phyloP scores from a whole-genome alignment of 148 eudicot genomes.

The Cornus suecica region DNA sequence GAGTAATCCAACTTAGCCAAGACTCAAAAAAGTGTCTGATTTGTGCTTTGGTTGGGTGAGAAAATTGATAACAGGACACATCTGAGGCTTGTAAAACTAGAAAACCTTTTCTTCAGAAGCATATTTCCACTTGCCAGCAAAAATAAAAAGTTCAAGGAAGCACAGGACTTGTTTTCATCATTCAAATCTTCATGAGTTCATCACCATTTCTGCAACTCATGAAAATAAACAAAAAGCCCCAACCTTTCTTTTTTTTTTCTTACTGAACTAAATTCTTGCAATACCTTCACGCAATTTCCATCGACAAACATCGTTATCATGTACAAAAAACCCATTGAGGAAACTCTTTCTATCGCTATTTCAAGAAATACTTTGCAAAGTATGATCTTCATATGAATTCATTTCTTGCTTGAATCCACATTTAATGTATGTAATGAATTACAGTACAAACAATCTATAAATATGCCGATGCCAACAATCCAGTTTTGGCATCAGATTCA shows the following conservation, averaged over 20 bases:
- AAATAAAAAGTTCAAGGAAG: neutral
- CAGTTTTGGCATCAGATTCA: conserved; percentile 4
- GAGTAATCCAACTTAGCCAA: neutral
- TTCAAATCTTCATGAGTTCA: neutral
- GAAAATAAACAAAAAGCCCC: neutral
- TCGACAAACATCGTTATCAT: neutral
- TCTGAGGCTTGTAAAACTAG: too few relatives aligned
- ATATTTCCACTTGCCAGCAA: neutral
- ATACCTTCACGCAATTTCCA: neutral
- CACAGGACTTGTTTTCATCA: neutral
- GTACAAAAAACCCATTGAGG: too few relatives aligned
- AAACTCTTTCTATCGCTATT: neutral
- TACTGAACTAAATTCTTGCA: too few relatives aligned
- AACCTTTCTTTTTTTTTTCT: too few relatives aligned
- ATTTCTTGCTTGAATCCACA: neutral
- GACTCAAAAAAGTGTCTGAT: neutral
- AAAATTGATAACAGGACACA: too few relatives aligned
- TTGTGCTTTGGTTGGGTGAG: neutral
- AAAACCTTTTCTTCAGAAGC: too few relatives aligned
- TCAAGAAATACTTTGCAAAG: neutral
- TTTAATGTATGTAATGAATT: neutral
- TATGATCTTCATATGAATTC: neutral
- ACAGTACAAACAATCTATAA: neutral
- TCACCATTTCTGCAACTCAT: neutral
- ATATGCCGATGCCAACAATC: neutral